Evolutionary conservation across 129 eudicot species (phyloP).

Genomic region (Silybum marianum): DNA sequence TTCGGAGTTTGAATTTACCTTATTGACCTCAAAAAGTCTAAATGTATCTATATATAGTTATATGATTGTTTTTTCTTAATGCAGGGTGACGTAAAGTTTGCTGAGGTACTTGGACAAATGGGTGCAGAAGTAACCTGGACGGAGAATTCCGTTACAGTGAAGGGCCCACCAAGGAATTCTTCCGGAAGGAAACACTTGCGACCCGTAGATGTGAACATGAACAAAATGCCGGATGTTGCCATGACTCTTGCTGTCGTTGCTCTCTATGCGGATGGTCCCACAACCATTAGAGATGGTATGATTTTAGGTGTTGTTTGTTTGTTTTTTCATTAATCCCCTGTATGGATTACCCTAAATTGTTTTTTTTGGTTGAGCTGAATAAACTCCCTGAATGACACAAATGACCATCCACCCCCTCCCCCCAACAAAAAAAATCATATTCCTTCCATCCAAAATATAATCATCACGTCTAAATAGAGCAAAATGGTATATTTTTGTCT

Average conservation of each 20-base stretch:
- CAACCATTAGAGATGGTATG: slow-evolving; percentile 95
- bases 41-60: background rate
- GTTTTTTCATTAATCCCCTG: background rate
- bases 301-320: background rate
- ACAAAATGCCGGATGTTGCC: slow-evolving; percentile 99
- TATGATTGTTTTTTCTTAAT: slow-evolving; percentile 3
- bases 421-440: too few relatives aligned
- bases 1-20: background rate
- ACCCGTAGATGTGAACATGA: slow-evolving; percentile 93
- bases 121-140: slow-evolving; percentile 96
- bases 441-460: too few relatives aligned
- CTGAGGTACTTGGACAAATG: slow-evolving; percentile 99
- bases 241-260: slow-evolving; percentile 99
- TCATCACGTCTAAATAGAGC: too few relatives aligned
- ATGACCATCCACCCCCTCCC: background rate
- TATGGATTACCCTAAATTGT: background rate
- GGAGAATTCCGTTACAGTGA: slow-evolving; percentile 89
- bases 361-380: background rate
- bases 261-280: slow-evolving; percentile 90
- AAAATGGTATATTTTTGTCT: too few relatives aligned
- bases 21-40: background rate
- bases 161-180: slow-evolving; percentile 73
- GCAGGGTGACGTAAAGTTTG: slow-evolving; percentile 94
- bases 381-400: background rate
- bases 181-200: slow-evolving; percentile 75